Conservation (phyloP, 1,284 basidiomycete species). For the Leccinum pallidistipes region DNA sequence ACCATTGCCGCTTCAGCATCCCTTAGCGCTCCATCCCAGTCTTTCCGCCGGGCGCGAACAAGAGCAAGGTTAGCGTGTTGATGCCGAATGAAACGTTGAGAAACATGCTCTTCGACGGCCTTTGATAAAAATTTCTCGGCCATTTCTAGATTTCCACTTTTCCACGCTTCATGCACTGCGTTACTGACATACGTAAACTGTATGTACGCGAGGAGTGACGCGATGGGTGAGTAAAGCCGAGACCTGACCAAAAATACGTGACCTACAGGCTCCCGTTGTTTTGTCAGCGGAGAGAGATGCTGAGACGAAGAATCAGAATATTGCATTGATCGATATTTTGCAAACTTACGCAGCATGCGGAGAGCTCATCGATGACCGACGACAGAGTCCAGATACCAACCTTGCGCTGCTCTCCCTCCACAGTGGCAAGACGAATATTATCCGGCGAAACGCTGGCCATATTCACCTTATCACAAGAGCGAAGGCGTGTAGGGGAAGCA, state of each 20-base stretch:
- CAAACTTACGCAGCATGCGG: conserved; percentile 7
- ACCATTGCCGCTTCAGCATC: conserved; percentile 4
- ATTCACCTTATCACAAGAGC: background rate
- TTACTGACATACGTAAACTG: conserved; percentile 11
- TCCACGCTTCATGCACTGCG: background rate
- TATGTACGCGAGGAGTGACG: background rate
- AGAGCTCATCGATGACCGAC: background rate
- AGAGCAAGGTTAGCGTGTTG: conserved; percentile 7
- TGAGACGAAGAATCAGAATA: background rate
- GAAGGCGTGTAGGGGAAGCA: background rate
- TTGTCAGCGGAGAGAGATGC: background rate
- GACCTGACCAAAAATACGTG: background rate
- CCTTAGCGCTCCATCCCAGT: conserved; percentile 2
- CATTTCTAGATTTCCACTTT: background rate
- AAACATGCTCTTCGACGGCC: background rate
- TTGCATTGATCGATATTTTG: background rate
- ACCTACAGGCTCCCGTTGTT: conserved; percentile 8
- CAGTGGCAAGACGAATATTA: background rate
- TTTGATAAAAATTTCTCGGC: conserved; percentile 1
- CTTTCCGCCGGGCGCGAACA: background rate
- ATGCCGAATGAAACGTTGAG: background rate
- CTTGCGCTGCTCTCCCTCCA: background rate
- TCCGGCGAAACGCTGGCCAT: conserved; percentile 4
- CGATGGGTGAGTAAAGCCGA: background rate
- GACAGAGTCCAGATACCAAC: conserved; percentile 1